Evolutionary conservation across 768 basidiomycete genomes (phyloP).

Genomic region (Candolleomyces eurysporus): DNA sequence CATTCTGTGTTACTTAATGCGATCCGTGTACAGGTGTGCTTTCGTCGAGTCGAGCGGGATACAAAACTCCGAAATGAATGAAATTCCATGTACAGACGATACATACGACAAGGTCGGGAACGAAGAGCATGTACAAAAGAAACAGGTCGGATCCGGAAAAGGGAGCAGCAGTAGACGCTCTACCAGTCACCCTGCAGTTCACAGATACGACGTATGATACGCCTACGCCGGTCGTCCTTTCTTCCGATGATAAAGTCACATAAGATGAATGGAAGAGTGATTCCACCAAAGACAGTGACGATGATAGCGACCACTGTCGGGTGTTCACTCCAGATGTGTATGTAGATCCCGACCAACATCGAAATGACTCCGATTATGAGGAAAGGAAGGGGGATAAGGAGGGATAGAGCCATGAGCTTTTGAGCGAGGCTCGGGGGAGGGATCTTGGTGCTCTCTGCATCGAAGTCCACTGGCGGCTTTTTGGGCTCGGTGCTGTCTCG

Average conservation of each 20-base stretch:
- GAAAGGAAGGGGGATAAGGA: neutral
- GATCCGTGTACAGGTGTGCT: too few species aligned
- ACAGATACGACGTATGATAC: neutral
- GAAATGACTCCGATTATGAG: neutral
- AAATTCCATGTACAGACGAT: too few species aligned
- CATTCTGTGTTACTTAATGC: too few species aligned
- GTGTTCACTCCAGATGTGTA: neutral
- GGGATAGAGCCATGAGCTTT: neutral
- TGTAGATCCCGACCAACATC: neutral
- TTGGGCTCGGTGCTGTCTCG: neutral
- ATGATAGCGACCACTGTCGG: neutral
- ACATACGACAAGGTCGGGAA: too few species aligned
- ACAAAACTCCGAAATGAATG: too few species aligned
- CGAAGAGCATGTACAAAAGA: neutral
- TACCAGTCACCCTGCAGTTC: slow-evolving; percentile 1
- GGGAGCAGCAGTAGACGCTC: neutral
- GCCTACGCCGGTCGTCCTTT: neutral
- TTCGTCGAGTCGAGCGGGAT: too few species aligned
- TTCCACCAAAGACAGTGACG: neutral
- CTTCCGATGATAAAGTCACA: neutral
- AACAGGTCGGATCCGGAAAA: neutral
- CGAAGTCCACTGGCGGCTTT: neutral
- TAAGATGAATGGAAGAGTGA: neutral
- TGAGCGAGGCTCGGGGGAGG: neutral
- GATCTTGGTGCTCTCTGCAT: neutral